phyloP scores from a whole-genome alignment of 352 stramenopile species.

The Phytophthora palmivora region DNA sequence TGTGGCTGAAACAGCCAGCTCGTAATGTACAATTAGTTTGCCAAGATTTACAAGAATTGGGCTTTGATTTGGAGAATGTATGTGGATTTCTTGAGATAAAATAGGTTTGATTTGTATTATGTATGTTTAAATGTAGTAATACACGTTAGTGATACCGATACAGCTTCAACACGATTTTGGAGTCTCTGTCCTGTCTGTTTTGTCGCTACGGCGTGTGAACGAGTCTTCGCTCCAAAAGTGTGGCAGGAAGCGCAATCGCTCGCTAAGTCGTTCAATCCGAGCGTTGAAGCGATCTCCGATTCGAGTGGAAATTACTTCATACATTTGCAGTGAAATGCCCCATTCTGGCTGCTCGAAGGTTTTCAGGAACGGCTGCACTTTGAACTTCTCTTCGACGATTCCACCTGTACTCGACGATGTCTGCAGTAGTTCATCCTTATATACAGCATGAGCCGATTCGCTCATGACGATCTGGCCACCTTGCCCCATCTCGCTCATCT shows the following conservation, averaged over 20 bases:
- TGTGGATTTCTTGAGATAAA: not conserved
- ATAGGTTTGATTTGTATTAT: slow-evolving; percentile 7
- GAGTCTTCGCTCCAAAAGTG: slow-evolving; percentile 36
- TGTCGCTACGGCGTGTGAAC: slow-evolving; percentile 14
- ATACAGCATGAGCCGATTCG: slow-evolving; percentile 51
- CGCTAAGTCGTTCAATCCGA: slow-evolving; percentile 18
- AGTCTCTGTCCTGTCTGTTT: slow-evolving; percentile 16
- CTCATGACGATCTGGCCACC: slow-evolving; percentile 80
- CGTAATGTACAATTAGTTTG: slow-evolving; percentile 3
- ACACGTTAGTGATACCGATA: slow-evolving; percentile 18
- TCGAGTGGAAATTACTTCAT: slow-evolving; percentile 46
- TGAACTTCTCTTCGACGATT: slow-evolving; percentile 40
- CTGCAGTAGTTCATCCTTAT: slow-evolving; percentile 46
- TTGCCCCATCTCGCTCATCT: slow-evolving; percentile 69
- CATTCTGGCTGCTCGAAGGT: slow-evolving; percentile 48
- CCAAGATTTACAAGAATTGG: slow-evolving; percentile 2
- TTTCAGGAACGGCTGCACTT: slow-evolving; percentile 27
- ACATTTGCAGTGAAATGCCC: slow-evolving; percentile 47
- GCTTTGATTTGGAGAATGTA: not conserved
- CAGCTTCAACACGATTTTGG: slow-evolving; percentile 18
- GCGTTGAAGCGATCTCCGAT: slow-evolving; percentile 51
- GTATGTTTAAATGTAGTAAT: slow-evolving; percentile 2
- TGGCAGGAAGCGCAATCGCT: slow-evolving; percentile 28
- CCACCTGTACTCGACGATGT: slow-evolving; percentile 1
- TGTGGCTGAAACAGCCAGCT: not conserved